Conservation (phyloP, 257 asterid species). For the Jacaranda mimosifolia region DNA sequence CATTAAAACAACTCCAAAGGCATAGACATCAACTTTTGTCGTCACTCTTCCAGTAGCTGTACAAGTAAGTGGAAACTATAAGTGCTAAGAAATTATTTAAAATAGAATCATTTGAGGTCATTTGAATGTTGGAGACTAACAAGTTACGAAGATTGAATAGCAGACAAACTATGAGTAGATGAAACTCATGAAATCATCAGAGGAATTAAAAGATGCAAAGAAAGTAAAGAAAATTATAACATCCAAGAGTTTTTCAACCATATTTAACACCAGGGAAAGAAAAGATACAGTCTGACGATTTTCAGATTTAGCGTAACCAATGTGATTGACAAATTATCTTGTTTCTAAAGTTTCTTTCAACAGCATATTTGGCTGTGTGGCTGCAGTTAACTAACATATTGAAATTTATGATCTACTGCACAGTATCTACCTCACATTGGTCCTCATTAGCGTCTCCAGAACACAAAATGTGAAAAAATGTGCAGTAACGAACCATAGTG, state of each 20-base stretch:
- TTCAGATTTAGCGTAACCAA: neutral
- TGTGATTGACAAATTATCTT: neutral
- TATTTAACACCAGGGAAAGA: neutral
- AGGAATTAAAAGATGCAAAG: neutral
- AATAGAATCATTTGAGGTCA: neutral
- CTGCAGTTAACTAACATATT: neutral
- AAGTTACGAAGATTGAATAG: too few species aligned
- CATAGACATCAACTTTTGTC: conserved; percentile 90
- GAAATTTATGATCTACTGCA: neutral
- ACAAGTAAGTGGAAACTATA: neutral
- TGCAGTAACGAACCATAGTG: neutral
- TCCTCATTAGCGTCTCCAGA: neutral
- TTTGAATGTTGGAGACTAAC: too few species aligned
- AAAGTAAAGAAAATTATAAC: too few species aligned
- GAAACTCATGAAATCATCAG: neutral
- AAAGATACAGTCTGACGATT: neutral
- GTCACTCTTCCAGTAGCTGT: conserved; percentile 98
- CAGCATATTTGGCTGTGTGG: too few species aligned
- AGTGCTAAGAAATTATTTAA: neutral
- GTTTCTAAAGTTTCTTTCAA: too few species aligned
- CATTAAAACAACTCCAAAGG: conserved; percentile 91
- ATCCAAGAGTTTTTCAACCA: neutral
- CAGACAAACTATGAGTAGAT: too few species aligned
- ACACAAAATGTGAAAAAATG: neutral
- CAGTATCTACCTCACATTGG: neutral